Base-by-base conservation (phyloP, 1,284 basidiomycete species). In the Mycena sp. region DNA sequence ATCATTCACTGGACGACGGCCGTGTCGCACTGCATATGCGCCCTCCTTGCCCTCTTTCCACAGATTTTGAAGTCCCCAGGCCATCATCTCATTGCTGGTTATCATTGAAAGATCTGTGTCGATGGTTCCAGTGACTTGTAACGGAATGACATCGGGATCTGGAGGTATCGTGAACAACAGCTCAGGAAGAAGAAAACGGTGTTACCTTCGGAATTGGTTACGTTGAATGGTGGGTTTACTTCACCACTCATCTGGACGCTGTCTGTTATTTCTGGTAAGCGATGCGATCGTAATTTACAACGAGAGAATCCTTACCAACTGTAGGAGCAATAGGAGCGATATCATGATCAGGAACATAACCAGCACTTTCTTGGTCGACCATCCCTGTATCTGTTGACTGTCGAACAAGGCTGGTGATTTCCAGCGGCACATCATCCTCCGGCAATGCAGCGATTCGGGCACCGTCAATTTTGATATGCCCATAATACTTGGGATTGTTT, bases 401-500 rank as follows among this genome's bases (percentile, higher is more conserved):
- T 21, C 67, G 69, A 4, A 74, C 58, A 3, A 65, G 56, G 1
- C 46, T 44, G 0, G 65, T 14, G 1, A 81, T 61, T 52, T 77
- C 76, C 0, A 64, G 53, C 9, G 78, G 78, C 2, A 81, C 65
- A 11, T 69, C 74, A 50, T 78, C 69, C 17, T 76, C 72, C 0
- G 75, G 78, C 0, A 81, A 51, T 3, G 44, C 25, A 3, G 12
- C 16, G 2, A 81, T 44, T 0, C 65, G 55, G 3, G 61, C 58
- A 1, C 69, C 54, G 14, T 63, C 66, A 7, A 81, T 75, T 2
- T 66, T 48, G 9, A 80, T 73, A 38, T 76, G 11, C 0, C 25
- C 70, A 0, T 61, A 60, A 53, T 80, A 81, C 3, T 73, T 63
- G 0, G 70, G 67, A 64, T 82, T 81, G 61, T 80, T 71, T 2